A percentile compares a stretch with the other conserved stretches of the same genome.
These are phyloP conservation scores for Pilatotrama ljubarskyi DNA, from an alignment of 768 basidiomycete species.

Conservation along the genomic window DNA sequence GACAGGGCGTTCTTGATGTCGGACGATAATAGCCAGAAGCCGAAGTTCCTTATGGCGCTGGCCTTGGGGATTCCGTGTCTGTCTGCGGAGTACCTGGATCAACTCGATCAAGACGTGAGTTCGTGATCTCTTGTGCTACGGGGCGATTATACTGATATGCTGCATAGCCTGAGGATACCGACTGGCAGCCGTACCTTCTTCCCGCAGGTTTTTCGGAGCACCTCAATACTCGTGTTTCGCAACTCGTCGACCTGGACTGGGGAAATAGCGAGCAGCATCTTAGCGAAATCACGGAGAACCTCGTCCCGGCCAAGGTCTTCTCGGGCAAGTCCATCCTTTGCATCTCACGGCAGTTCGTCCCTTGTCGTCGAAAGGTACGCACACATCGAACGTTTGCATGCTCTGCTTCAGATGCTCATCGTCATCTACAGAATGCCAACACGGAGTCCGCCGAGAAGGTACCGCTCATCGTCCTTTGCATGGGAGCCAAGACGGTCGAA, in stretches of 20 bases:
- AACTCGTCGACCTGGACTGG: slow-evolving; percentile 51
- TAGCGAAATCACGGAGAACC: slow-evolving; percentile 57
- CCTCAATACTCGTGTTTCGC: slow-evolving; percentile 44
- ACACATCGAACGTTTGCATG: not conserved
- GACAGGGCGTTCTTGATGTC: slow-evolving; percentile 66
- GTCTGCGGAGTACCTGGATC: slow-evolving; percentile 53
- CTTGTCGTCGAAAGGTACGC: not conserved
- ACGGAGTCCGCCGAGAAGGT: slow-evolving; percentile 42
- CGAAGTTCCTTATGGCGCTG: slow-evolving; percentile 80
- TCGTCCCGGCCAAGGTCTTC: slow-evolving; percentile 60
- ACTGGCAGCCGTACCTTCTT: slow-evolving; percentile 66
- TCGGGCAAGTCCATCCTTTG: slow-evolving; percentile 56
- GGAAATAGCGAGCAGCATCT: slow-evolving; percentile 52
- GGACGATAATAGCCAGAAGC: slow-evolving; percentile 65
- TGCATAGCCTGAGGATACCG: slow-evolving; percentile 29
- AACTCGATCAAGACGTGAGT: slow-evolving; percentile 36
- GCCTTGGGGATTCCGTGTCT: slow-evolving; percentile 87
- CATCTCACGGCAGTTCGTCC: slow-evolving; percentile 54
- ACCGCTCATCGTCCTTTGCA: slow-evolving; percentile 68
- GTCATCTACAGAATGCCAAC: not conserved
- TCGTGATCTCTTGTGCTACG: not conserved
- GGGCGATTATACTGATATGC: not conserved
- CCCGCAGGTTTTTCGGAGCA: slow-evolving; percentile 48
- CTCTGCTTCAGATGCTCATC: no score
- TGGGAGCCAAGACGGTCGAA: slow-evolving; percentile 77